Base-by-base conservation (phyloP, 148 eudicot species). In the Euryodendron excelsum region DNA sequence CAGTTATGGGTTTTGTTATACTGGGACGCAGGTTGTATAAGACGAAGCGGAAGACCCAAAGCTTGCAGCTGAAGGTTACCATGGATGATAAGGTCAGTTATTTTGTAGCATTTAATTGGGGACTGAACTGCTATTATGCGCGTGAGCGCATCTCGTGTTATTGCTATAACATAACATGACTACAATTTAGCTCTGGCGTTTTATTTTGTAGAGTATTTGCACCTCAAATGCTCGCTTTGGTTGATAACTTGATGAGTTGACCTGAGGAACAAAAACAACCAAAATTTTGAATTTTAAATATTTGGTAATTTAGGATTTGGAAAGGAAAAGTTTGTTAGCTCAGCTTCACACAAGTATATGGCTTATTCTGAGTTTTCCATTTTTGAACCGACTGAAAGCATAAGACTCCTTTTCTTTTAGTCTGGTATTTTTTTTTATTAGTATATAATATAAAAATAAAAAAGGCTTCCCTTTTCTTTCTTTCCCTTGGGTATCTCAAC, bases 1-100 rank as follows among this genome's bases (percentile, higher is more conserved):
- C 98, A 10, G 72, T 91, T 7, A 81, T 94, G 89, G 97, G 98
- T 1, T 80, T 90, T 17, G 87, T 92, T 62, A 79, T 94, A 3
- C 76, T 91, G 68, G 92, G 95, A n/a, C 86, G 98, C 21, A 72
- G 90, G 59, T 73, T 92, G 83, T 83, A 86, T 77, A 92, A 75
- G 87, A 85, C 90, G 93, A 94, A 90, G 90, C 84, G 85, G 69
- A 94, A 89, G 90, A 81, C 82, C 36, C 87, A 74, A 71, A 87
- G 85, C 20, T 76, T 94, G 79, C 85, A 86, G 52, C 84, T 88
- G 47, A 92, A 90, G 82, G 90, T 92, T 69, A 80, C 88, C 27
- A 77, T 90, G 79, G 93, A 94, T 81, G 98, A 92, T 59, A 92
- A 94, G 97, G 98, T 94, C 82, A 81, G 82, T 62, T 56, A 18